These are phyloP conservation scores for Thuja plicata DNA, from an alignment of 83 land plant genomes.

Conservation along the genomic window DNA sequence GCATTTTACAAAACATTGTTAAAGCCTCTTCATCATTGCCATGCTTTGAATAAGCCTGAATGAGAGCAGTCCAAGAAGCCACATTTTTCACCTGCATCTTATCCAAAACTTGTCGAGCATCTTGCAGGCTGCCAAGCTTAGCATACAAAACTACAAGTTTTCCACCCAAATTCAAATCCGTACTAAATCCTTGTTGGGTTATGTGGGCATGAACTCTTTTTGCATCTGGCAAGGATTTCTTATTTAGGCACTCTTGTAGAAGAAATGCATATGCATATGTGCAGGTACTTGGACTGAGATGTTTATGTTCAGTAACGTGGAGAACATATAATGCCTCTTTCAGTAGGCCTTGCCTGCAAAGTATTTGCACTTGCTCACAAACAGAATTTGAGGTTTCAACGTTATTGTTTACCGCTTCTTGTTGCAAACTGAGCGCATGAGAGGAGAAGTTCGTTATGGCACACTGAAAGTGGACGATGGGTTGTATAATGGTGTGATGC, in stretches of 20 bases:
- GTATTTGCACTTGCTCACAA: background rate
- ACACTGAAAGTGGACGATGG: background rate
- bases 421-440: background rate
- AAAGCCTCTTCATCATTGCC: conserved; percentile 28
- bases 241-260: background rate
- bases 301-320: background rate
- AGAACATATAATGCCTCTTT: background rate
- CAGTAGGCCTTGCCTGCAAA: background rate
- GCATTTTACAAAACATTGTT: conserved; percentile 20
- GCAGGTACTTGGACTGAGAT: background rate
- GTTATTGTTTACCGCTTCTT: background rate
- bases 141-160: conserved; percentile 32
- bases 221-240: conserved; percentile 2
- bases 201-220: conserved; percentile 23
- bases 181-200: conserved; percentile 19
- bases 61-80: conserved; percentile 49
- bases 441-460: background rate
- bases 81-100: conserved; percentile 35
- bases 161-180: conserved; percentile 25
- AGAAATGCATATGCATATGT: background rate
- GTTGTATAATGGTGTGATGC: background rate
- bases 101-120: conserved; percentile 42
- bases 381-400: background rate
- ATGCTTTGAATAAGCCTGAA: conserved; percentile 40
- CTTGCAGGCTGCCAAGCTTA: conserved; percentile 21